Conservation (phyloP, 1,139 yeast genomes). For the Debaryomycetaceae sp. region DNA sequence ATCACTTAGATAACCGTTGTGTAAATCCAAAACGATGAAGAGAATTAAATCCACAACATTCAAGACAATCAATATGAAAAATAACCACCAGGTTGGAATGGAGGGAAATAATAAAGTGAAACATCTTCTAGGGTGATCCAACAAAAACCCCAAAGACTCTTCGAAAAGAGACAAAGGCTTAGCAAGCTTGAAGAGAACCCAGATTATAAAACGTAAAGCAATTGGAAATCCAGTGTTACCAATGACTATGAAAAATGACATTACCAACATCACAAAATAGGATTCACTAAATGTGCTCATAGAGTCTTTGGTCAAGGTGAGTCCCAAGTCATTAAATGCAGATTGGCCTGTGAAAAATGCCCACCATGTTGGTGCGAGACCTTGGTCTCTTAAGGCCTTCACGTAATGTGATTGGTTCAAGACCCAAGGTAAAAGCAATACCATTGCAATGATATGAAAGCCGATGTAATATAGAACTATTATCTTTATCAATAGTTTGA, state of each 20-base stretch:
- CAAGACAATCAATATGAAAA: conserved; percentile 65
- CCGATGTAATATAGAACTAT: conserved; percentile 70
- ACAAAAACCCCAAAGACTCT: conserved; percentile 79
- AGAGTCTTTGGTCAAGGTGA: conserved; percentile 75
- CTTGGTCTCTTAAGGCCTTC: conserved; percentile 44
- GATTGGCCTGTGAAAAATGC: conserved; percentile 79
- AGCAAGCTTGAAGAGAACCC: conserved; percentile 70
- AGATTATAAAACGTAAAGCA: conserved; percentile 70
- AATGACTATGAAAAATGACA: conserved; percentile 69
- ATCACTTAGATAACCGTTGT: conserved; percentile 42
- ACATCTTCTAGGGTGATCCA: conserved; percentile 97
- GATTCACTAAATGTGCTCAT: conserved; percentile 64
- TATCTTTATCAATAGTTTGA: conserved; percentile 69
- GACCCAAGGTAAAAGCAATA: conserved; percentile 70
- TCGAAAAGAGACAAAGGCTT: conserved; percentile 61
- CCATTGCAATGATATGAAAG: conserved; percentile 59
- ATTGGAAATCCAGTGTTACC: conserved; percentile 96
- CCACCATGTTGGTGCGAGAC: conserved; percentile 86
- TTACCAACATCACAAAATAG: conserved; percentile 59
- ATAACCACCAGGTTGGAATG: conserved; percentile 93
- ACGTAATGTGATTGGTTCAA: conserved; percentile 39
- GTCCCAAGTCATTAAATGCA: conserved; percentile 80
- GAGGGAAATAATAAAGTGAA: conserved; percentile 89
- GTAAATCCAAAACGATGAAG: conserved; percentile 74
- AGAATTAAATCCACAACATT: conserved; percentile 77